Base-by-base conservation (phyloP, 1,284 basidiomycete genomes). In the Trichosporon coremiiforme region DNA sequence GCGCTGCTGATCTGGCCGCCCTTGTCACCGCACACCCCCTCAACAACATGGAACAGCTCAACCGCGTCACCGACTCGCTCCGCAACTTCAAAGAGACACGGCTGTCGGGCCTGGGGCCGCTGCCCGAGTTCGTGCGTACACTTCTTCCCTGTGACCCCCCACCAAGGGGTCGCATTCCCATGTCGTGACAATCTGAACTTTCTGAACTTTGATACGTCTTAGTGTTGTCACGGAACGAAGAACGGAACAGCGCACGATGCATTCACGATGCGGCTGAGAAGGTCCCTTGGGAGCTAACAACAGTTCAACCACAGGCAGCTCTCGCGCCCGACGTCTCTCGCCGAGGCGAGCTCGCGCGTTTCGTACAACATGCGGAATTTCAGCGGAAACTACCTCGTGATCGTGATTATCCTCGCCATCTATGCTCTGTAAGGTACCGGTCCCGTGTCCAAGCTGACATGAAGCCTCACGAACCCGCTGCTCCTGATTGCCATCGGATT, bases 351-450 rank as follows among this genome's bases (percentile, higher is more conserved):
- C 7, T 77, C 79, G 35, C 63, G 63, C 20, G 63, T 96, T 87
- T 93, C 93, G 1, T 79, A 96, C 86, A 98, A 97, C 86, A 94
- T 94, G 15, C 89, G 91, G 68, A 92, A 92, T 82, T 93, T 93
- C 84, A 92, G 90, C 70, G 90, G 91, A 70, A 96, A 96, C 84
- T 96, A 96, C 84, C 87, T 89, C 57, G 83, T 95, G 77, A 88
- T 97, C 76, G 86, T 96, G 17, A 88, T 87, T 66, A 80, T 89
- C 45, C 87, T 97, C 67, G 91, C 89, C 15, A 87, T 97, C 70
- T 97, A 96, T 81, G 92, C 94, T 10, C 79, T 97, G 91, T 94
- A 82, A 75, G 91, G 86, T 20, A 0, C 3, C 22, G 2, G 9
- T 1, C 2, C 12, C 38, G 2, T 8, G 5, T 31, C 20, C 8